Evolutionary conservation across 495 filamentous ascomycete species (phyloP), one percentile per base, ranked within the genome.

Genomic region (Lasiosphaeris hirsuta): DNA sequence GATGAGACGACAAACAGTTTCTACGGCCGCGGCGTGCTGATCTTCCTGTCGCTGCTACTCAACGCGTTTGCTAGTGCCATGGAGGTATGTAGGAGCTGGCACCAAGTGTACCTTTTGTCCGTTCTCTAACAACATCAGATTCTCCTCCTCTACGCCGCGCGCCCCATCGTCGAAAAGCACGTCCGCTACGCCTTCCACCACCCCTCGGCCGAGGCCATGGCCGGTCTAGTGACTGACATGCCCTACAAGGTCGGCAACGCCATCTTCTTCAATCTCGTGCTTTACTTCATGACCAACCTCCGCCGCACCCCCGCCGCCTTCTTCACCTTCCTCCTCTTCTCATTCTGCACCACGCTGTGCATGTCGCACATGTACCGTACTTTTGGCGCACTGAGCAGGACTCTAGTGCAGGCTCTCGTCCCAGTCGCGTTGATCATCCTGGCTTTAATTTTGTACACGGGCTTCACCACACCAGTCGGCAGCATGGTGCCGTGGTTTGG

Each of bases 401-500:
- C 87, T 4, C 66, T 90, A 40, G 80, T 81, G 0, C 84, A 90
- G 62, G 85, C 89, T 6, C 80, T 90, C 78, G 80, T 84, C 2
- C 86, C 86, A 0, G 77, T 86, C 4, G 81, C 86, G 0, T 74
- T 90, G n/a, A 73, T 90, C 37, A 85, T 90, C 61, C 69, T 90
- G 39, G 77, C 80, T 15, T 68, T 88, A 17, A 71, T 92, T 42
- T 84, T 92, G 4, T 96, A 92, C 66, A 90, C 87, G 15, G 89
- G 89, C 19, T 96, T 88, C 63, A 68, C 88, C 7, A 86, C 93
- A 36, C 87, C 88, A 1, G 81, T 80, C 0, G 73, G 66, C 46
- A 80, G 84, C 54, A 91, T 93, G 89, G 81, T 83, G 47, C 83
- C 87, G 0, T 93, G 87, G 87, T 83, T 92, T 40, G 81, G 81